These are phyloP conservation scores for Cyberlindnera lachancei DNA, from an alignment of 805 yeast genomes.

Conservation along the genomic window DNA sequence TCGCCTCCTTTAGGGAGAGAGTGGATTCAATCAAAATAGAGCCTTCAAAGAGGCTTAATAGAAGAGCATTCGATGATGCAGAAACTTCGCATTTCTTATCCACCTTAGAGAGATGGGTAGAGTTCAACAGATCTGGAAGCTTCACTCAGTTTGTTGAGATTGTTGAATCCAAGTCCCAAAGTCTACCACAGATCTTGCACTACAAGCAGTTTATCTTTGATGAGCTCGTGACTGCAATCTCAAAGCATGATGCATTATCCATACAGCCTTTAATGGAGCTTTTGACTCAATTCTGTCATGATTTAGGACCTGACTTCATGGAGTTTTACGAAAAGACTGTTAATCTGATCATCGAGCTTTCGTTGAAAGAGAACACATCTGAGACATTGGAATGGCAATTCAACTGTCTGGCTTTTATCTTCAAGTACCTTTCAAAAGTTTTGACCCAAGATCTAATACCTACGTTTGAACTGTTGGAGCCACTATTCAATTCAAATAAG, in stretches of 20 bases:
- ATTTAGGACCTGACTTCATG: conserved; percentile 86
- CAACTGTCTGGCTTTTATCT: conserved; percentile 77
- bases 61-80: conserved; percentile 59
- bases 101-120: conserved; percentile 80
- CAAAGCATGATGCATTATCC: conserved; percentile 57
- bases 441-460: conserved; percentile 57
- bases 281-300: conserved; percentile 81
- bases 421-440: conserved; percentile 72
- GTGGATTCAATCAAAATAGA: conserved; percentile 80
- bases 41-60: conserved; percentile 49
- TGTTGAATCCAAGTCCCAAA: conserved; percentile 48
- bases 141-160: conserved; percentile 58
- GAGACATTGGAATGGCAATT: conserved; percentile 76
- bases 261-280: conserved; percentile 77
- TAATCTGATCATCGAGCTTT: conserved; percentile 39
- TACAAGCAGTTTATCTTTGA: conserved; percentile 59
- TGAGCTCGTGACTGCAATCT: conserved; percentile 38
- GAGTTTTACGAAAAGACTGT: conserved; percentile 54
- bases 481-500: conserved; percentile 57
- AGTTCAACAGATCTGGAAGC: conserved; percentile 67
- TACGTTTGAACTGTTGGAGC: conserved; percentile 59
- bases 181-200: conserved; percentile 74
- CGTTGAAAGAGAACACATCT: conserved; percentile 39
- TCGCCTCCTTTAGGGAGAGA: conserved; percentile 73
- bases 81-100: conserved; percentile 75